Evolutionary conservation across 805 yeast species (phyloP), one percentile per base, ranked within the genome.

Genomic region (Lachancea sp.): DNA sequence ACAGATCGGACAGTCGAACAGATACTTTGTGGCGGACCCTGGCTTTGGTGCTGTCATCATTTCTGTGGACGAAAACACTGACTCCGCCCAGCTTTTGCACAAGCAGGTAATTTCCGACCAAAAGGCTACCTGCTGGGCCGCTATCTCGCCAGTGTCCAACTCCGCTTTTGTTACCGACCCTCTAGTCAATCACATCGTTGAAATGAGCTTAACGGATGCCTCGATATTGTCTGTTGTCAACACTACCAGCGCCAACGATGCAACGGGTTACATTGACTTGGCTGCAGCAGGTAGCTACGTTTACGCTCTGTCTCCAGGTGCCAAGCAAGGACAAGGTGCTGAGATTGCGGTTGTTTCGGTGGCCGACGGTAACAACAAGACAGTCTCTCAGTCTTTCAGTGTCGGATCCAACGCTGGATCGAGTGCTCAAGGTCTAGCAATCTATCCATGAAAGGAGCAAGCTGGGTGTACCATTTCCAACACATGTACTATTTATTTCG

Each of bases 101-200:
- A 46, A 46, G 17, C 46, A 46, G 33, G 43, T 18, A 3, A 42
- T 46, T 13, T 7, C 42, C 10, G 43, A 42, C 31, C 49, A 42
- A 39, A 3, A 2, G 38, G 49, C 49, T 19, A 46, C 43, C n/a
- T 46, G 49, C 25, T 42, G 46, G 46, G 38, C 38, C 11, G 44
- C 38, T 8, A 34, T 46, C 3, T 37, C 49, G 15, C 33, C 36
- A 7, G 18, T 2, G 8, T 12, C 44, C n/a, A 36, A 26, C 18
- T 38, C 49, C n/a, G 49, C 37, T 13, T 38, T 46, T 32, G 49
- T 43, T 3, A 34, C 47, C 18, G 49, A 43, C 19, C 50, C 41
- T 37, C 32, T 37, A 11, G 47, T 46, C 49, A 43, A 43, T 34
- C 49, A 46, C 34, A 32, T 46, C 29, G 49, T 43, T 22, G 49